Evolutionary conservation across 306 rosid species (phyloP), one percentile per base, ranked within the genome.

Genomic region (Elaeagnus macrophylla): DNA sequence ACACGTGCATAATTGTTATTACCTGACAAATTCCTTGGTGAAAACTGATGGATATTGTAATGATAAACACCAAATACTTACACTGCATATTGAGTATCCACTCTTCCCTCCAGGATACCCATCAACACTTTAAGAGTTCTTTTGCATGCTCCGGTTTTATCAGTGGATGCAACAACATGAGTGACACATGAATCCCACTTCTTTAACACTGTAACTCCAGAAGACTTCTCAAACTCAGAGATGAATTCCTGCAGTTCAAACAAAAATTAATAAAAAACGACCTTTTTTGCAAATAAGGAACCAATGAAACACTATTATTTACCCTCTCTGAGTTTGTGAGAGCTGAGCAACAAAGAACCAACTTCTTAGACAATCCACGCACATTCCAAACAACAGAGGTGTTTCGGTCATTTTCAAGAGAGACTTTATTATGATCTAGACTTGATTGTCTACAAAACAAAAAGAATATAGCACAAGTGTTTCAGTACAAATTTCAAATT

Each of bases 21-120:
- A 3, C 32, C 32, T 25, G 2, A 25, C 32, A 25, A n/a, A 35
- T 13, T 17, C 37, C 48, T 5, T 19, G 10, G 44, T 49, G 13
- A 49, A 9, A n/a, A 8, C 18, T 14, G 38, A 32, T 55, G 35
- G 39, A 53, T 59, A 65, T 25, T 51, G 18, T 45, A 55, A n/a
- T 41, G 3, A 44, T 45, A 51, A 54, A 53, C 8, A 59, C 32
- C 8, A 59, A 25, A 47, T 59, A 57, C 85, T 78, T 67, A 87
- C 99, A 91, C 43, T 66, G 82, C 66, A 80, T 63, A 49, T 62
- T 77, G 56, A 91, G 71, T 71, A 91, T 77, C 99, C 99, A 91
- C 73, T n/a, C 80, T 91, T 59, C 99, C 99, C 69, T 82, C 84
- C 74, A 91, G 76, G 61, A 87, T 87, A 62, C 89, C 99, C 83